Conservation (phyloP, 805 yeast genomes). For the Saccharomycopsis fodiens region DNA sequence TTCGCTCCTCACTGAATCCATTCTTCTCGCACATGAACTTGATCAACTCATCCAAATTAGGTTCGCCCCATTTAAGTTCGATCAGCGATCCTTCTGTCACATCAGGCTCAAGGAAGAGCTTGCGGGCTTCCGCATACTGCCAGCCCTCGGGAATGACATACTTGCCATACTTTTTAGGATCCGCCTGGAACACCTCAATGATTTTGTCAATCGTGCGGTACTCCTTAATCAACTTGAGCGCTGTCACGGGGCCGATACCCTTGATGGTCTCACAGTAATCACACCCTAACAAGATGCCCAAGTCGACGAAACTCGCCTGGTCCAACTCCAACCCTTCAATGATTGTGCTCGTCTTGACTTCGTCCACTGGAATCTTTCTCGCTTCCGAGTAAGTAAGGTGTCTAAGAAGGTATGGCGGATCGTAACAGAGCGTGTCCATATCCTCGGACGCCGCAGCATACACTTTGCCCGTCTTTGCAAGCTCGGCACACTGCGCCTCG, state of each 20-base stretch:
- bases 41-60: constrained; percentile 76
- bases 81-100: constrained; percentile 54
- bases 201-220: constrained; percentile 76
- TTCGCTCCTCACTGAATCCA: constrained; percentile 90
- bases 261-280: constrained; percentile 94
- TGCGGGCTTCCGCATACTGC: constrained; percentile 87
- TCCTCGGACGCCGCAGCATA: constrained; percentile 98
- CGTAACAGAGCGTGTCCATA: constrained; percentile 96
- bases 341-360: constrained; percentile 59
- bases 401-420: constrained; percentile 74
- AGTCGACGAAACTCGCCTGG: constrained; percentile 69
- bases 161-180: constrained; percentile 43
- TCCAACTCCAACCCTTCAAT: constrained; percentile 74
- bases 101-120: constrained; percentile 77
- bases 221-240: constrained; percentile 78
- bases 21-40: constrained; percentile 79
- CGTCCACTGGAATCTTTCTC: constrained; percentile 85
- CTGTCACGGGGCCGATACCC: constrained; percentile 96
- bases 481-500: constrained; percentile 95
- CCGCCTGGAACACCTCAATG: constrained; percentile 47
- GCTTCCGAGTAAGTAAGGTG: constrained; percentile 94
- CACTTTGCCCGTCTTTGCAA: constrained; percentile 84
- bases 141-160: constrained; percentile 88
- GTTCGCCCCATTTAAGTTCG: constrained; percentile 79
- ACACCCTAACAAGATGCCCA: constrained; percentile 91